Base-by-base conservation (phyloP, 2,329 filamentous ascomycete genomes). In the Drechslerella coelobrocha region DNA sequence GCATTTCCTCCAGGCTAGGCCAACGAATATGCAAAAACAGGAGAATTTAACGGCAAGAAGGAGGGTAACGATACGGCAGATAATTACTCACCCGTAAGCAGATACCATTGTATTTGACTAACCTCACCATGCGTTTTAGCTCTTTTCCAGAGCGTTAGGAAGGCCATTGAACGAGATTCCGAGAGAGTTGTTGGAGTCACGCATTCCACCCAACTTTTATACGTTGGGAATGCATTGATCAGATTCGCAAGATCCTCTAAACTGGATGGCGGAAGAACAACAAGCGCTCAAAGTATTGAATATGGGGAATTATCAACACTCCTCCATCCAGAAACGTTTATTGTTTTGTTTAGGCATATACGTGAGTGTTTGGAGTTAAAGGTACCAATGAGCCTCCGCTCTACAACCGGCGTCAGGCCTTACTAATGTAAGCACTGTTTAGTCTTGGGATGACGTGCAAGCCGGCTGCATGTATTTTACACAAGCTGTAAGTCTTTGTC, bases 381-480 rank as follows among this genome's bases (percentile, higher is more conserved):
- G 77, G 87, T 88, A 69, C 97, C 72, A 55, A 51, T 37, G 29
- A 31, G 14, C 23, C 29, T 5, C 37, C n/a, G n/a, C 5, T 41
- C 5, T 41, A 41, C 14, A 45, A 8, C 19, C 19, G 5, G 19
- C 41, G 5, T 21, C 14, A 17, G 9, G 21, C 19, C 19, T 6
- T 5, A 23, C 41, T 45, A 19, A 21, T 21, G 4, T 23, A 7
- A 17, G 17, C n/a, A 19, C 17, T 14, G 45, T 50, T 10, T 43
- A 73, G 71, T 51, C 54, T 24, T 65, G 92, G 92, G 85, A 86
- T 60, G 90, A 96, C 75, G 80, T 97, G 14, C 90, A 92, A 61
- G 89, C 93, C 0, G 88, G 90, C 51, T 94, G 97, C 87, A 88
- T 90, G 61, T 97, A 92, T 77, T 96, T 97, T 77, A 97, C 92